Evolutionary conservation across 2,329 filamentous ascomycete species (phyloP).

Genomic region (Monosporascus cannonballus): DNA sequence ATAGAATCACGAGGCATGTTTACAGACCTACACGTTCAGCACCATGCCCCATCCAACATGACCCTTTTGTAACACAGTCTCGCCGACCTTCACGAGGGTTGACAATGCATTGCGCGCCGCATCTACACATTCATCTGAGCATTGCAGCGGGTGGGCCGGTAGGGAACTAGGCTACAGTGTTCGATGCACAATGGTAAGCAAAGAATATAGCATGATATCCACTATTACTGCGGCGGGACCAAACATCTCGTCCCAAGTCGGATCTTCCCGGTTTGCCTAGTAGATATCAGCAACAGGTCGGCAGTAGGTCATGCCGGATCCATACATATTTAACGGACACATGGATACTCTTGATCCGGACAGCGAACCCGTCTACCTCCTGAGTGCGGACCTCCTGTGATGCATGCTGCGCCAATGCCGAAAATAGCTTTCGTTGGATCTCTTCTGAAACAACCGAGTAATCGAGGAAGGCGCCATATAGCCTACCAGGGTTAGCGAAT

Average conservation of each 20-base stretch:
- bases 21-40: conserved; percentile 15
- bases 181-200: conserved; percentile 10
- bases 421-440: conserved; percentile 19
- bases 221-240: conserved; percentile 2
- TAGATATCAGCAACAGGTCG: not conserved
- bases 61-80: conserved; percentile 4
- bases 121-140: conserved; percentile 18
- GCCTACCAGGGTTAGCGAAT: conserved; percentile 8
- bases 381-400: conserved; percentile 13
- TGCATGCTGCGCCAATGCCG: conserved; percentile 14
- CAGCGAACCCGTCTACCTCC: conserved; percentile 13
- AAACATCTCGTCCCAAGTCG: conserved; percentile 6
- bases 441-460: conserved; percentile 17
- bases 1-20: not conserved
- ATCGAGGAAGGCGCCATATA: conserved; percentile 16
- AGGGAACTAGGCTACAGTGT: conserved; percentile 5
- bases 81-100: conserved; percentile 11
- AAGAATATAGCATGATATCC: conserved; percentile 7
- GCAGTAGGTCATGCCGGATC: not conserved
- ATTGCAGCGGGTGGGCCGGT: conserved; percentile 17
- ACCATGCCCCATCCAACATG: conserved; percentile 8
- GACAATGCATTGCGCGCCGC: conserved; percentile 16
- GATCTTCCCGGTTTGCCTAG: conserved; percentile 4
- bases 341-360: conserved; percentile 9
- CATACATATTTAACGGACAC: conserved; percentile 12